Evolutionary conservation across 106 monocot species (phyloP).

Genomic region (Dioscorea alata): DNA sequence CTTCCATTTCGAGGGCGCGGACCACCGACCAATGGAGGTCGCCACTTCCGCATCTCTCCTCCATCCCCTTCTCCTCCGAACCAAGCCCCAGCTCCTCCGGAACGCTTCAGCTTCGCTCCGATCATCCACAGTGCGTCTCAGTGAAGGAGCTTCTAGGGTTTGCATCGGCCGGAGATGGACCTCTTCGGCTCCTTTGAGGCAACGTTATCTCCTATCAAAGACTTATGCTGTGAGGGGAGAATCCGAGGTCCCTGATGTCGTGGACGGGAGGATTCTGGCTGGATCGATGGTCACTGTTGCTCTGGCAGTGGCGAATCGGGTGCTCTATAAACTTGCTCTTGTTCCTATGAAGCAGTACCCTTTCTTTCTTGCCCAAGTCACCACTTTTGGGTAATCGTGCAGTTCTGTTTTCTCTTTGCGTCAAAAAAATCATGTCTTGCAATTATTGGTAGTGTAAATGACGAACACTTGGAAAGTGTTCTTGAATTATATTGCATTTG

Average conservation of each 20-base stretch:
- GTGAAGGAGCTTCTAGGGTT: no score
- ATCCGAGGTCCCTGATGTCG: background rate
- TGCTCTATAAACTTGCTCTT: conserved; percentile 95
- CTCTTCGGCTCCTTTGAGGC: no score
- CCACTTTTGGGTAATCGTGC: conserved; percentile 78
- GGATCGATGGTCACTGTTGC: conserved; percentile 50
- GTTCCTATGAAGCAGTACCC: conserved; percentile 93
- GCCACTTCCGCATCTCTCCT: background rate
- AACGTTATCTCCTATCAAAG: no score
- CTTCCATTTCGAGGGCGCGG: no score
- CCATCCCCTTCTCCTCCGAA: background rate
- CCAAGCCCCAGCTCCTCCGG: background rate
- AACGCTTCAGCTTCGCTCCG: no score
- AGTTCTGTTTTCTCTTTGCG: background rate
- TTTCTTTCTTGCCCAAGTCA: conserved; percentile 97
- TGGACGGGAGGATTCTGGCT: conserved; percentile 29
- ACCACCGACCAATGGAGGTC: no score
- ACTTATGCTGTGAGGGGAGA: conserved; percentile 15
- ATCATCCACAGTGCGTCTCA: no score
- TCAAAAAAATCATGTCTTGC: background rate
- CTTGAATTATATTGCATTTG: no score
- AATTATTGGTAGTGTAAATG: no score
- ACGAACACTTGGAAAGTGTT: background rate
- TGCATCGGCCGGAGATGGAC: no score
- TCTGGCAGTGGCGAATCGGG: conserved; percentile 77